Evolutionary conservation across 768 basidiomycete genomes (phyloP), one percentile per base, ranked within the genome.

Genomic region (Rickenella mellea): DNA sequence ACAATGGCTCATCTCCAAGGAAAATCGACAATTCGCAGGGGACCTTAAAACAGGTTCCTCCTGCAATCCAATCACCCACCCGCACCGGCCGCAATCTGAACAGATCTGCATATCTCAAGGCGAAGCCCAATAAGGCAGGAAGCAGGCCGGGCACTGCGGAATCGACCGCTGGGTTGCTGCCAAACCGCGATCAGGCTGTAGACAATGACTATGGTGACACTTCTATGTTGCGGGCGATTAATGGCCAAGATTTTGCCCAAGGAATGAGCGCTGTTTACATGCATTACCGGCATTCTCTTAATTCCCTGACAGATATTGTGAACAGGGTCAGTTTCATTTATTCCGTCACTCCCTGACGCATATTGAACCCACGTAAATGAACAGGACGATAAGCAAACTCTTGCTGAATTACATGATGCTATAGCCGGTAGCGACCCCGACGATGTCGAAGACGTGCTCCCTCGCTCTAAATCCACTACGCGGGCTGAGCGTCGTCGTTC

Each of bases 271-370:
- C 66, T 19, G 70, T 81, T 37, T 90, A 88, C 59, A 65, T 73
- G 49, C 83, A 88, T 47, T 88, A 86, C 52, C 79, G 85, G 44
- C 76, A 83, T 47, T 90, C 87, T 21, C 61, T 90, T 48, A 80
- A 81, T 47, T 88, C 87, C n/a, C 63, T 90, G 43, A 67, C 73
- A 44, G 83, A 86, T 53, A 87, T 90, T 46, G 66, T 90, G 27
- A 83, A 88, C 55, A 66, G 81, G 51, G 86, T 89, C 57, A 42
- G 80, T 67, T 26, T 20, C 39, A 28, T 25, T 41, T n/a, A 40
- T 12, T 24, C 7, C 37, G n/a, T 36, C n/a, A n/a, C 11, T 11
- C 32, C 36, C 19, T 27, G 12, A 43, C 19, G 40, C 33, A 20
- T 21, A 26, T 44, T 25, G 24, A 48, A 43, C 33, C 48, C 15